Evolutionary conservation across 2,329 filamentous ascomycete species (phyloP).

Genomic region (Moelleriella libera): DNA sequence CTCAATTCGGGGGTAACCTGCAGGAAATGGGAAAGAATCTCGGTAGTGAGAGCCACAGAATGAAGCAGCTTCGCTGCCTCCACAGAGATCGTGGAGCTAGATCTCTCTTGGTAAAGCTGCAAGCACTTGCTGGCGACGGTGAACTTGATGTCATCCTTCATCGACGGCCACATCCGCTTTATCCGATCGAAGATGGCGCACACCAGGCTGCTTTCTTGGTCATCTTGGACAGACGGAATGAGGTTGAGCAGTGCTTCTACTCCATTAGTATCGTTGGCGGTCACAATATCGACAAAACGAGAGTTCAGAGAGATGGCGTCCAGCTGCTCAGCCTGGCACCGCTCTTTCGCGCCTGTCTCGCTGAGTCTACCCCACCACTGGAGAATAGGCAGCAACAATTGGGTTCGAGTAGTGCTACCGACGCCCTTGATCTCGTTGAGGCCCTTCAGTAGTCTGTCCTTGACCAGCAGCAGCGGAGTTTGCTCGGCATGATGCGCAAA

Average conservation of each 20-base stretch:
- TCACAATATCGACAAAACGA: constrained; percentile 34
- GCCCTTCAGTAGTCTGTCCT: constrained; percentile 55
- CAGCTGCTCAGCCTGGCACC: constrained; percentile 23
- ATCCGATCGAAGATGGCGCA: constrained; percentile 55
- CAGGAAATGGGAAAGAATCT: constrained; percentile 58
- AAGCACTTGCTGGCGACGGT: constrained; percentile 49
- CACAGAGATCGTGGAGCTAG: constrained; percentile 25
- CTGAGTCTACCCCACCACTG: constrained; percentile 50
- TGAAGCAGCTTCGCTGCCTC: constrained; percentile 61
- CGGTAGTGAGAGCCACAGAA: constrained; percentile 57
- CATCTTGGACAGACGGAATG: constrained; percentile 18
- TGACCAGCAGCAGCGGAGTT: constrained; percentile 56
- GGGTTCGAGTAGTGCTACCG: constrained; percentile 53
- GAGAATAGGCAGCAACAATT: constrained; percentile 63
- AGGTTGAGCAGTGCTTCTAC: constrained; percentile 36
- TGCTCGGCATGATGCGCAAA: constrained; percentile 57
- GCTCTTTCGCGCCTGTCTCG: constrained; percentile 31
- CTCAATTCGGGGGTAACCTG: constrained; percentile 53
- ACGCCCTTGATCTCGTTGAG: constrained; percentile 62
- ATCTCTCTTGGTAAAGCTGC: constrained; percentile 36
- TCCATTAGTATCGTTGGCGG: constrained; percentile 37
- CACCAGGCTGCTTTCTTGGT: constrained; percentile 36
- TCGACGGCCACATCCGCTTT: constrained; percentile 54
- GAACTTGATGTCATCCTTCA: constrained; percentile 50
- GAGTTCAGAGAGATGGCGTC: constrained; percentile 27